Base-by-base conservation (phyloP, 495 filamentous ascomycete species). In the Halenospora varia region DNA sequence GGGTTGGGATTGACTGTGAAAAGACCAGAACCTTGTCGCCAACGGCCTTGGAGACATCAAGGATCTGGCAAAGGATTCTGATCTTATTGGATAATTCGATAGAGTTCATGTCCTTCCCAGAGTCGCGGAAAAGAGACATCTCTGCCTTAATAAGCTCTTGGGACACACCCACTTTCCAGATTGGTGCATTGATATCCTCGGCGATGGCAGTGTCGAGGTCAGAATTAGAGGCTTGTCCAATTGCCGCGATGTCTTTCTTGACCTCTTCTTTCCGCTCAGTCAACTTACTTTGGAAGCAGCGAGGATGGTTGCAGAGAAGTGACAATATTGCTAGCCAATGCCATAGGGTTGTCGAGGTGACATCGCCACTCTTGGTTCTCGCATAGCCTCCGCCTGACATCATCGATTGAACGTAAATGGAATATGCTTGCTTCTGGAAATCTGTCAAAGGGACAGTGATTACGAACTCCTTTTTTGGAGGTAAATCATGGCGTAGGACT, bases 21-120 rank as follows among this genome's bases (percentile, higher is more conserved):
- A 97, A 97, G 2, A 96, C 71, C 1, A 97, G 72, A 13, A 89
- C 77, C 61, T 90, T 88, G 66, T 97, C 92, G 0, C 77, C 75
- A 1, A 75, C 69, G 4, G 62, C 68, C 45, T 80, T 76, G 10
- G 83, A 84, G 49, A 82, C 76, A 0, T 83, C 67, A 1, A 96
- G 60, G 46, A 97, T 93, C 17, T 72, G 70, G 19, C 83, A 62
- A 11, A 94, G 70, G 0, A 92, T 71, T n/a, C 71, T 44, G 8
- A 86, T 77, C 62, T 93, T 91, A 64, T 85, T 73, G 2, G 89
- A 92, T 61, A 71, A 29, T 77, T 61, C 1, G 59, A 58, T 52
- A 2, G 56, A 45, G 0, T 78, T 57, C 0, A 74, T 55, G 25
- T 66, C 54, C 10, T 70, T 53, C 10, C 70, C 69, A 3, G 71